Evolutionary conservation across 163 green algal genomes (phyloP).

Genomic region (Chlorella variabilis): DNA sequence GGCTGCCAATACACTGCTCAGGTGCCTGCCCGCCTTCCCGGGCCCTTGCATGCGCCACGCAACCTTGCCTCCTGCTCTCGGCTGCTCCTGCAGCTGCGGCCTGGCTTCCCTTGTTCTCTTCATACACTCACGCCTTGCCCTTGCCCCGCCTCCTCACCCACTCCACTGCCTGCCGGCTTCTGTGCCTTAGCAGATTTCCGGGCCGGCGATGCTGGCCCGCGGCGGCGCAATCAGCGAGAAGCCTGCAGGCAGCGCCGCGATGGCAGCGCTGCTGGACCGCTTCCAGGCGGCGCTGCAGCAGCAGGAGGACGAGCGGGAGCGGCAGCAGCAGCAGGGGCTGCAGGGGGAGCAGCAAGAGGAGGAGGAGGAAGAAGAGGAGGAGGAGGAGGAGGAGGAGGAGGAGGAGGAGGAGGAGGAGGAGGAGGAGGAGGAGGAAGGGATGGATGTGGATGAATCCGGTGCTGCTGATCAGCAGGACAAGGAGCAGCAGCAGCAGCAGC

Average conservation of each 20-base stretch:
- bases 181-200: neutral
- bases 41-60: too few species aligned
- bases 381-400: neutral
- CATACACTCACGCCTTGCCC: too few species aligned
- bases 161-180: neutral
- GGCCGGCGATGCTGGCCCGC: neutral
- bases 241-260: neutral
- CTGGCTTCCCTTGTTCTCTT: too few species aligned
- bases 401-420: neutral
- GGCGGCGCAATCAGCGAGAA: neutral
- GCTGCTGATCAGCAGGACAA: neutral
- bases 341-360: neutral
- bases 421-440: neutral
- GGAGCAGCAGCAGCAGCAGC: neutral
- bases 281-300: conserved; percentile 13
- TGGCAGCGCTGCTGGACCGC: neutral
- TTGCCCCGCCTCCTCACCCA: neutral
- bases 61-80: too few species aligned
- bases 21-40: neutral
- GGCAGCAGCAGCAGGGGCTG: neutral
- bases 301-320: conserved; percentile 5
- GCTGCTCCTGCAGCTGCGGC: too few species aligned
- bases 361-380: neutral
- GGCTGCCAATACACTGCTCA: conserved; percentile 10
- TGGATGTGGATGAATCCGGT: neutral